Evolutionary conservation across 805 yeast species (phyloP), one percentile per base, ranked within the genome.

Genomic region (Kluyveromyces dobzhanskii): DNA sequence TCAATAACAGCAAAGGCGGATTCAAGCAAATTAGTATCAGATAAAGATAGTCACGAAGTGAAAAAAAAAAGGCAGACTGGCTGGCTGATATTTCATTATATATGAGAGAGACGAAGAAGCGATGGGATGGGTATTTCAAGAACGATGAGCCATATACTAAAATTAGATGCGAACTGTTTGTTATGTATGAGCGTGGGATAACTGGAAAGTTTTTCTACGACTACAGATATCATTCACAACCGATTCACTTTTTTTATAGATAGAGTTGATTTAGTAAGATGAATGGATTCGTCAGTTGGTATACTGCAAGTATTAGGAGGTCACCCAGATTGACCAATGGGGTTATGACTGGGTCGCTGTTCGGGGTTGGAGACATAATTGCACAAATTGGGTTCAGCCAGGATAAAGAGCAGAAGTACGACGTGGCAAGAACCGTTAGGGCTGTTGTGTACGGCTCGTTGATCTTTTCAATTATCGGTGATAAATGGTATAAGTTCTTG

Each of bases 391-490:
- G 73, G 4, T 72, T 73, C 53, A 65, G 71, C 7, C 21, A 21
- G 24, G 27, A 39, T 8, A 34, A 38, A 16, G 32, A 31, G 9
- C 25, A 27, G 13, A 16, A 7, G 10, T 80, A 65, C 53, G 86
- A 85, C 48, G 62, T 48, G 32, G 44, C 47, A 3, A 62, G 94
- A 42, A 79, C 88, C 0, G 42, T 66, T 1, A 64, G 95, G 41
- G 83, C 90, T 2, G 67, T 73, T 5, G 39, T 71, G 2, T 87
- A 83, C 52, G 96, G 95, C 0, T 76, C 85, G 0, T 40, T 77
- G 2, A 61, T 86, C 7, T 86, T 85, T 55, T 79, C 90, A 0
- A 86, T 90, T 23, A 64, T 86, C 32, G 94, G 82, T 9, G 75
- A 73, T 39, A 72, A 63, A 41, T 84, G 94, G 85, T 85, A 80